phyloP scores from a whole-genome alignment of 768 basidiomycete genomes.

The Collybia nuda region DNA sequence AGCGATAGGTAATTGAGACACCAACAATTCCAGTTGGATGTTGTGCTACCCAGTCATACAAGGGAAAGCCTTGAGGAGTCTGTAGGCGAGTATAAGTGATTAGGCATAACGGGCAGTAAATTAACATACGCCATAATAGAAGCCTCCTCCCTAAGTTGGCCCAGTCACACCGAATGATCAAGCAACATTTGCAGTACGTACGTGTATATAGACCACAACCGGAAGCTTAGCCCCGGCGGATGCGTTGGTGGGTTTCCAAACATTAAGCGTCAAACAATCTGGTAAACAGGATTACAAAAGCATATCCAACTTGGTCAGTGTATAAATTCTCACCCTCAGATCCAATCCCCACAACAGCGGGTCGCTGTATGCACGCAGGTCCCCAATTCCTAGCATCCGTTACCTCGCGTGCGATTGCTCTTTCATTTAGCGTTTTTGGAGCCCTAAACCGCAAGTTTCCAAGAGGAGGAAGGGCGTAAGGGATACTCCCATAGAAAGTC shows the following conservation, averaged over 20 bases:
- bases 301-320: neutral
- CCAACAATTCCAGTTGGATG: constrained; percentile 29
- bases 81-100: constrained; percentile 8
- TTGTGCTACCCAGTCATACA: constrained; percentile 47
- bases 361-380: constrained; percentile 43
- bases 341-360: constrained; percentile 44
- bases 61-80: constrained; percentile 46
- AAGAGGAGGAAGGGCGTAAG: constrained; percentile 41
- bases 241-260: constrained; percentile 41
- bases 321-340: constrained; percentile 38
- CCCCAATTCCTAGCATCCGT: constrained; percentile 45
- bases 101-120: too few relatives aligned
- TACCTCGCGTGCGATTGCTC: constrained; percentile 17
- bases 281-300: too few relatives aligned
- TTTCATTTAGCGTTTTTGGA: constrained; percentile 34
- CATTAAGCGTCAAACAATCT: constrained; percentile 42
- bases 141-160: constrained; percentile 47
- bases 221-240: constrained; percentile 34
- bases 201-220: constrained; percentile 43
- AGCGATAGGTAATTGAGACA: constrained; percentile 32
- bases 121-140: constrained; percentile 34
- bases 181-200: constrained; percentile 17
- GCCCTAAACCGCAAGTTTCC: constrained; percentile 38
- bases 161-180: too few relatives aligned
- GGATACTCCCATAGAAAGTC: constrained; percentile 41